phyloP scores from a whole-genome alignment of 2,329 filamentous ascomycete species.

The Tothia fuscella region DNA sequence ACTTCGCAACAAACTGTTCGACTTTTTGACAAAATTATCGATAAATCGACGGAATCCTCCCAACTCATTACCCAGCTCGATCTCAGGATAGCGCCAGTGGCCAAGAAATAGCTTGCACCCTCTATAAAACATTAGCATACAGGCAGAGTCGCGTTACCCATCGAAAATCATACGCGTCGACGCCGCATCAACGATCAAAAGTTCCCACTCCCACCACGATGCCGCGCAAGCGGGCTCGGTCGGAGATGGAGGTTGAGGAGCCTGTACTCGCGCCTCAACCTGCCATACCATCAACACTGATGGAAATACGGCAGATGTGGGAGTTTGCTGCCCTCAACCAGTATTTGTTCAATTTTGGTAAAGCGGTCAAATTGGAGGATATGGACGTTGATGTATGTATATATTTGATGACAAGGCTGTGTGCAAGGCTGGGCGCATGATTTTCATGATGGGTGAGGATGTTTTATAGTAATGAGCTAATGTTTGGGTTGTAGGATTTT shows the following conservation, averaged over 20 bases:
- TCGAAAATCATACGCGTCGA: not conserved
- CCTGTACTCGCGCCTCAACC: slow-evolving; percentile 20
- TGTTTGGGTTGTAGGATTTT: slow-evolving; percentile 51
- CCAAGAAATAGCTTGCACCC: too few species aligned
- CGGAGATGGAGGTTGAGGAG: slow-evolving; percentile 42
- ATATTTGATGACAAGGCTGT: not conserved
- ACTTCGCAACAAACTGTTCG: too few species aligned
- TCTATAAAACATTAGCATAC: too few species aligned
- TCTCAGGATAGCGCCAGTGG: too few species aligned
- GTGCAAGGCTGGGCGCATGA: not conserved
- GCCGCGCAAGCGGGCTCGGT: slow-evolving; percentile 38
- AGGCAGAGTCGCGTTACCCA: not conserved
- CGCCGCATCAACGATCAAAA: slow-evolving; percentile 3
- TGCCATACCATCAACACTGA: slow-evolving; percentile 31
- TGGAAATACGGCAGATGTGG: slow-evolving; percentile 78
- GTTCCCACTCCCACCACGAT: slow-evolving; percentile 31
- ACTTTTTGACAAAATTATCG: too few species aligned
- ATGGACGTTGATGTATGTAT: slow-evolving; percentile 77
- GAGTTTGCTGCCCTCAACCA: slow-evolving; percentile 90
- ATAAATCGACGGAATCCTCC: too few species aligned
- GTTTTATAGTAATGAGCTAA: not conserved
- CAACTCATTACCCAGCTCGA: too few species aligned
- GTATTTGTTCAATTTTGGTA: slow-evolving; percentile 85
- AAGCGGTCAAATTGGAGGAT: slow-evolving; percentile 76
- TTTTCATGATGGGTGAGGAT: too few species aligned